Percentiles rank a stretch among this genome's conserved stretches.
Conservation (phyloP, 2,329 filamentous ascomycete genomes). For the Trichophyton mentagrophytes region DNA sequence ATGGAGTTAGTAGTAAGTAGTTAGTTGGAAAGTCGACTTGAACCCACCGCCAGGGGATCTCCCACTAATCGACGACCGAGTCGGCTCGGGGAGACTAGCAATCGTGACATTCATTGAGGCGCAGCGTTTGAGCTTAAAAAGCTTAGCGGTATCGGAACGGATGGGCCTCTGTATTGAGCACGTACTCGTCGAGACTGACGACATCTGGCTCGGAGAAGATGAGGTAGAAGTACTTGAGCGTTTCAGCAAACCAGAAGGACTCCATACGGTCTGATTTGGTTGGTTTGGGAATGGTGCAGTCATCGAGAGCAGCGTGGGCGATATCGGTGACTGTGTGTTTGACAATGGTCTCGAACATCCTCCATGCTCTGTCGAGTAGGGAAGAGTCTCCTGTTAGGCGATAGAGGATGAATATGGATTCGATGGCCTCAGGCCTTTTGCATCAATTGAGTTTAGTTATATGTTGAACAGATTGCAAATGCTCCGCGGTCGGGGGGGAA, state of each 20-base stretch:
- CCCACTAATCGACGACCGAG: neutral
- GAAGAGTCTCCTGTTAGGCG: conserved; percentile 66
- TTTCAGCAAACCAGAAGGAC: conserved; percentile 84
- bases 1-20: neutral
- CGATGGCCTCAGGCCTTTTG: conserved; percentile 62
- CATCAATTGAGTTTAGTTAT: neutral
- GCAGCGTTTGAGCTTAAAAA: neutral
- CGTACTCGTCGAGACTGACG: conserved; percentile 55
- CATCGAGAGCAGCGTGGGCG: conserved; percentile 47
- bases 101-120: neutral
- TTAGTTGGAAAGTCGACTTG: neutral
- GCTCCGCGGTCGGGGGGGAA: neutral
- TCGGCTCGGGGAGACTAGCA: neutral
- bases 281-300: conserved; percentile 11
- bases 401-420: conserved; percentile 81
- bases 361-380: conserved; percentile 74
- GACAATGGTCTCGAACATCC: conserved; percentile 64
- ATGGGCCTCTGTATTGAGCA: conserved; percentile 48
- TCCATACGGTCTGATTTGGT: conserved; percentile 53
- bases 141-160: conserved; percentile 28
- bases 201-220: conserved; percentile 57
- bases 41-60: neutral
- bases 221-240: conserved; percentile 83
- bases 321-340: conserved; percentile 51
- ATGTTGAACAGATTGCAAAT: neutral